Conservation (phyloP, 75 land plant species). For the Sequoia sempervirens region DNA sequence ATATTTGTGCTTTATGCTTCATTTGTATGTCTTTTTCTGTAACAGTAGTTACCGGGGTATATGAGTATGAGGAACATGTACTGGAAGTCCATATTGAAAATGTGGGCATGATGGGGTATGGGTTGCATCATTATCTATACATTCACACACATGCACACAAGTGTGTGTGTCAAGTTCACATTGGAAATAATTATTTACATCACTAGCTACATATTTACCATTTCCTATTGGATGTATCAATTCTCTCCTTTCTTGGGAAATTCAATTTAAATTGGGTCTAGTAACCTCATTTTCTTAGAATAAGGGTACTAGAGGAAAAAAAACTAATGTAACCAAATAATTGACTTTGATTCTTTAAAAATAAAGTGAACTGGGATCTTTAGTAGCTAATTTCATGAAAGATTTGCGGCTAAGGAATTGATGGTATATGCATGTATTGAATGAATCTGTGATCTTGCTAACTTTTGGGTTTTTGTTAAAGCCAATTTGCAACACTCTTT, state of each 20-base stretch:
- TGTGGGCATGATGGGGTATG: neutral
- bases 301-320: neutral
- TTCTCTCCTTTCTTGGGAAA: neutral
- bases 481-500: neutral
- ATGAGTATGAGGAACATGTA: too few relatives aligned
- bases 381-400: neutral
- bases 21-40: too few relatives aligned
- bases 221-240: neutral
- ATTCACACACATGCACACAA: neutral
- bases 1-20: too few relatives aligned
- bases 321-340: neutral
- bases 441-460: neutral
- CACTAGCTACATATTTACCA: neutral
- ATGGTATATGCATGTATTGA: neutral
- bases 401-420: neutral
- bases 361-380: neutral
- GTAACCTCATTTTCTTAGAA: neutral
- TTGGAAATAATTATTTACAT: neutral
- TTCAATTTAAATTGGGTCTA: neutral
- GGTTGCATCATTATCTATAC: neutral
- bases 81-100: too few relatives aligned
- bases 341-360: neutral
- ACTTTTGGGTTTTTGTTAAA: neutral
- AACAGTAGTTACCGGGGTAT: too few relatives aligned
- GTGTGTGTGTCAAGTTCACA: neutral